These are phyloP conservation scores for Pouteria glomerata DNA, from an alignment of 148 eudicot genomes.

Conservation along the genomic window DNA sequence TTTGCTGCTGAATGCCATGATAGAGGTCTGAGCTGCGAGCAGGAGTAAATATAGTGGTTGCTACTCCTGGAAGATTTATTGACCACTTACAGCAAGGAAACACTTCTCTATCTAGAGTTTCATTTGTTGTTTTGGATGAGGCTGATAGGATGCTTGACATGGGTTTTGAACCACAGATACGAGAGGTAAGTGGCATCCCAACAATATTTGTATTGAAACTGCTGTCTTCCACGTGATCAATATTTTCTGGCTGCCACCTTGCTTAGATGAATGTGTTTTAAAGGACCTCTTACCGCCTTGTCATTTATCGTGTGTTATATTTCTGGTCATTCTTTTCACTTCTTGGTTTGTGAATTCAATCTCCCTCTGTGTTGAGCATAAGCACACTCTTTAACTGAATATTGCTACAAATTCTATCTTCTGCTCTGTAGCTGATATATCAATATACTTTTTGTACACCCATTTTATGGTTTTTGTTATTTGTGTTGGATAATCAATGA, in stretches of 20 bases:
- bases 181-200: constrained; percentile 30
- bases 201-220: constrained; percentile 5
- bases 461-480: background rate
- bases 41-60: constrained; percentile 49
- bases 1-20: constrained; percentile 12
- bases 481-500: background rate
- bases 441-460: background rate
- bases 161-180: constrained; percentile 59
- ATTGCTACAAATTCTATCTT: background rate
- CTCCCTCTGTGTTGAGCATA: background rate
- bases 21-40: constrained; percentile 54
- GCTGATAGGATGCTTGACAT: constrained; percentile 62
- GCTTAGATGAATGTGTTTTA: background rate
- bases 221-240: background rate
- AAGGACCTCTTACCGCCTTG: background rate
- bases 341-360: background rate
- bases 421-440: background rate
- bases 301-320: background rate
- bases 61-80: constrained; percentile 57
- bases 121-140: constrained; percentile 49
- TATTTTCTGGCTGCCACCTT: background rate
- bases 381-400: background rate
- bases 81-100: constrained; percentile 53
- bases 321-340: background rate
- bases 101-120: constrained; percentile 38